Base-by-base conservation (phyloP, 2,329 filamentous ascomycete genomes). In the Cordyceps tenuipes region DNA sequence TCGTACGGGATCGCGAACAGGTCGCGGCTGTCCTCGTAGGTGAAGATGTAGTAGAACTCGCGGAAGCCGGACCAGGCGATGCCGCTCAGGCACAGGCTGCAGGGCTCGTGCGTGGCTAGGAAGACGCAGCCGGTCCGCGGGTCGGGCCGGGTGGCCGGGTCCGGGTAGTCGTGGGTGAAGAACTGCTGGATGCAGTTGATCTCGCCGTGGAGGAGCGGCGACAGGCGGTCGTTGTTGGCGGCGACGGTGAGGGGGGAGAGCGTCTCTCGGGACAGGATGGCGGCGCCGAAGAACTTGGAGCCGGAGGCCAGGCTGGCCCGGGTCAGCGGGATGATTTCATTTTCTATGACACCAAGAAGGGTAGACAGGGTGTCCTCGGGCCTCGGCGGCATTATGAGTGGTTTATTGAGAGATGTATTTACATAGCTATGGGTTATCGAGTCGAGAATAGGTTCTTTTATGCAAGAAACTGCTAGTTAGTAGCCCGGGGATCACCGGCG, bases 181-280 rank as follows among this genome's bases (percentile, higher is more conserved):
- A 84, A 84, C 36, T 77, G 70, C 65, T 83, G 80, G 69, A 84
- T 83, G 73, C 81, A 84, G 68, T 83, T 81, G 68, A 84, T 82
- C 64, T 84, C 82, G 62, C 81, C 82, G 68, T 84, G 82, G 9
- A 84, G 73, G 4, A 84, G 73, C 2, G 82, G 82, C 5, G 81
- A 83, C 1, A 67, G 68, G 12, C 74, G 74, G 68, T 84, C 81
- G 68, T 83, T 78, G 72, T 84, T 84, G 50, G 80, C 83, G 10
- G 80, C 75, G 6, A 80, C 76, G 0, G 78, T 80, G 15, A 79
- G 68, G 2, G 77, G 72, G 0, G 64, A 49, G 6, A 83, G 75
- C 17, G 66, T 68, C 2, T 68, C 52, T 1, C 76, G 74, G 8
- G 73, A 71, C 4, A 84, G 72, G 62, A 84, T 79, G 10, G 81